Percentiles rank a stretch among this genome's conserved stretches.
Conservation (phyloP, 257 asterid species). For the Fraxinus quadrangulata region DNA sequence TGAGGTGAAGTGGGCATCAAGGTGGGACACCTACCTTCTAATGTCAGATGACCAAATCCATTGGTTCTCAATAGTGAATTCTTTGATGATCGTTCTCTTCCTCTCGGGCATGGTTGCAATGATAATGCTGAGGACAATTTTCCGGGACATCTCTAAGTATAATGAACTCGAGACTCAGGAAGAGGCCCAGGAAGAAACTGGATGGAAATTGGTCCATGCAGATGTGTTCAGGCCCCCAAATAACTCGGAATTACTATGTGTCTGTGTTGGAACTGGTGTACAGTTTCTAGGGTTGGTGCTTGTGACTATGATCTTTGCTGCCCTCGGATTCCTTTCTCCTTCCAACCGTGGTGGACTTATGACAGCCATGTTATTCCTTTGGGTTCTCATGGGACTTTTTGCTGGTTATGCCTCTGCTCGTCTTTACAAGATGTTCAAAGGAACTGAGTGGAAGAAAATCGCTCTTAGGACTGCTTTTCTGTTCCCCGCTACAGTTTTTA, state of each 20-base stretch:
- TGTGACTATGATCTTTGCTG: slow-evolving; percentile 69
- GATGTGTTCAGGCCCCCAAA: slow-evolving; percentile 74
- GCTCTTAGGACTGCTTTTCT: slow-evolving; percentile 63
- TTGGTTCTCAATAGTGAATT: slow-evolving; percentile 79
- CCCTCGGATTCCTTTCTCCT: slow-evolving; percentile 78
- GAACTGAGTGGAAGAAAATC: slow-evolving; percentile 71
- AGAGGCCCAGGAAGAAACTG: slow-evolving; percentile 83
- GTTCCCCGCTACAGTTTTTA: slow-evolving; percentile 62
- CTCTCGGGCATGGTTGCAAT: slow-evolving; percentile 85
- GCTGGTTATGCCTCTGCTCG: slow-evolving; percentile 70
- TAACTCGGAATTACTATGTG: slow-evolving; percentile 64
- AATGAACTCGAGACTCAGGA: slow-evolving; percentile 80
- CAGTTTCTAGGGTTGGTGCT: slow-evolving; percentile 65
- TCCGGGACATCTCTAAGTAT: slow-evolving; percentile 74
- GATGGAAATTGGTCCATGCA: slow-evolving; percentile 74
- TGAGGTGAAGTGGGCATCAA: slow-evolving; percentile 82
- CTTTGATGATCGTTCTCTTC: slow-evolving; percentile 81
- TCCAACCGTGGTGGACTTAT: slow-evolving; percentile 80
- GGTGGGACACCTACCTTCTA: slow-evolving; percentile 82
- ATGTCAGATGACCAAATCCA: slow-evolving; percentile 82
- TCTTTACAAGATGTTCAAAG: slow-evolving; percentile 73
- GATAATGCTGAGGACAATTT: slow-evolving; percentile 75
- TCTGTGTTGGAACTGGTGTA: slow-evolving; percentile 73
- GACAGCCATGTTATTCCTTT: slow-evolving; percentile 77
- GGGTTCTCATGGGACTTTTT: slow-evolving; percentile 81